phyloP scores from a whole-genome alignment of 129 eudicot genomes.

The Escallonia rubra region DNA sequence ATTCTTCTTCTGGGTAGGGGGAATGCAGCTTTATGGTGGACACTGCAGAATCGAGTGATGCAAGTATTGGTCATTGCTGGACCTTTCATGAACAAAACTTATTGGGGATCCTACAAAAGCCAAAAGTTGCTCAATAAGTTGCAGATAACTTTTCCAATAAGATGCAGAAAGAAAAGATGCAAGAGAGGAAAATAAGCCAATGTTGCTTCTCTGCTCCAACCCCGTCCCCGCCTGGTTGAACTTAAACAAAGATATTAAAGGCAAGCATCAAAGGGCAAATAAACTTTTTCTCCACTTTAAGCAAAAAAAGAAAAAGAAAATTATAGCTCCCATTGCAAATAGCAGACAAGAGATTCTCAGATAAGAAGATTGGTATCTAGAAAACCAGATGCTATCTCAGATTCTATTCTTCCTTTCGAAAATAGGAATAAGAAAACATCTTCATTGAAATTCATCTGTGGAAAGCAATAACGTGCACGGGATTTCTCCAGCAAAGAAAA shows the following conservation, averaged over 20 bases:
- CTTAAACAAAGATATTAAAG: neutral
- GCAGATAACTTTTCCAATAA: neutral
- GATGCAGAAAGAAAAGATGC: no score
- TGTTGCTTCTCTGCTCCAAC: no score
- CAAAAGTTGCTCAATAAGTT: neutral
- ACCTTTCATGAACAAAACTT: neutral
- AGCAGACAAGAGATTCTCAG: neutral
- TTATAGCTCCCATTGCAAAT: neutral
- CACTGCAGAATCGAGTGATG: constrained; percentile 35
- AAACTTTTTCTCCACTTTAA: neutral
- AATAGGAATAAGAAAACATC: neutral
- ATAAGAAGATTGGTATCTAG: neutral
- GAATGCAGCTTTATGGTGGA: constrained; percentile 27
- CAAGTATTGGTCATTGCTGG: constrained; percentile 45
- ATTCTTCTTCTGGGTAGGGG: constrained; percentile 29
- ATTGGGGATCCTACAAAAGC: constrained; percentile 17
- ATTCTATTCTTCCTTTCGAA: constrained; percentile 1
- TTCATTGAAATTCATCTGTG: neutral
- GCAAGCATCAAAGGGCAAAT: neutral
- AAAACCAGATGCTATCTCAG: neutral
- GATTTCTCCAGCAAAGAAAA: no score
- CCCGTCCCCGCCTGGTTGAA: neutral
- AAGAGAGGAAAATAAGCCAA: no score
- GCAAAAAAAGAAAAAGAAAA: neutral
- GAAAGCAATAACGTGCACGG: neutral